Evolutionary conservation across 139 green algal species (phyloP), one percentile per base, ranked within the genome.

Genomic region (Chlamydomonas schloesseri): DNA sequence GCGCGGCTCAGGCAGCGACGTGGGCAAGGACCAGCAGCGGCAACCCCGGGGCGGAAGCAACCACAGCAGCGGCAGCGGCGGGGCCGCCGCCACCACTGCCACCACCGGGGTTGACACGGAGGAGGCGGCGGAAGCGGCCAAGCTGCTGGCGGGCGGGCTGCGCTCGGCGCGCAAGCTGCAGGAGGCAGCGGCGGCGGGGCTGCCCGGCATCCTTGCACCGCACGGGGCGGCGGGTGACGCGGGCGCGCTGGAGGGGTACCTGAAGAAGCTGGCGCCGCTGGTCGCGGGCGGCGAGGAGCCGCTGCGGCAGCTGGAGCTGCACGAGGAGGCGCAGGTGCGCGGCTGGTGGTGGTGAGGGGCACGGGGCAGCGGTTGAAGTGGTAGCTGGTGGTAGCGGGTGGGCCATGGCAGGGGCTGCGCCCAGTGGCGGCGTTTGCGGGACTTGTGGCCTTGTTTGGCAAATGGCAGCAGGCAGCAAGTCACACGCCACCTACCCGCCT

Each of bases 261-360:
- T 77, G 50, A 9, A 37, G 34, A 47, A 50, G 23, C 62, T 86
- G 31, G 37, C 50, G 5, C 78, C 78, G n/a, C 37, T 75, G 28
- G 64, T 84, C 5, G 28, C 67, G 78, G 64, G 37, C 11, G 76
- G 60, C 31, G 76, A 83, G 15, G 36, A 83, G 20, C 60, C 60
- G 3, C 5, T 73, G 60, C 37, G 60, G 34, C 76, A 83, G 36
- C 62, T 83, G 34, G 76, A 83, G 76, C 36, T 83, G 28, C 37
- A 73, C 37, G 76, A 83, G 58, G 76, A 83, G 58, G 37, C 62
- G 76, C 76, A 82, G 75, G 75, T 82, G 50, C 15, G 55, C 8
- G 67, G 11, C 4, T 13, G n/a, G 28, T 24, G 9, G 8, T 6
- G 67, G 31, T 47, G 17, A 14, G 6, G 5, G 64, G 29, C 3